Percentiles rank a stretch among this genome's conserved stretches.
Evolutionary conservation across 2,329 filamentous ascomycete species (phyloP).

Genomic region (Sarocladium kiliense): DNA sequence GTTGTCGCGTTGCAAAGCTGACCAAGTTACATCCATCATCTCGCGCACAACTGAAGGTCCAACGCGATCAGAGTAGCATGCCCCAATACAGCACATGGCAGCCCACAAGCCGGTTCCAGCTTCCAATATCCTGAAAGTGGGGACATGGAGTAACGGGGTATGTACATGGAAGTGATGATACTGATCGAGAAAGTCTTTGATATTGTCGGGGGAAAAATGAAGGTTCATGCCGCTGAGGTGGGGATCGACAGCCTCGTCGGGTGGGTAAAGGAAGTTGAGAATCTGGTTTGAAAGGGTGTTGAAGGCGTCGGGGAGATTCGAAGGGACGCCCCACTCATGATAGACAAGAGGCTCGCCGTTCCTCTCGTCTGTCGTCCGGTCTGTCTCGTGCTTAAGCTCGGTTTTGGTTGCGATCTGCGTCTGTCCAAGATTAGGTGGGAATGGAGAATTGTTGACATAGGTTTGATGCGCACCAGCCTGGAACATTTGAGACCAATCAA

Average conservation of each 20-base stretch:
- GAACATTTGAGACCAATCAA: conserved; percentile 78
- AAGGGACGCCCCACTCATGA: conserved; percentile 43
- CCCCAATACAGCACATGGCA: conserved; percentile 67
- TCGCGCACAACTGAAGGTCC: conserved; percentile 57
- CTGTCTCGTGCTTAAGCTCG: conserved; percentile 54
- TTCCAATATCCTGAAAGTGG: conserved; percentile 63
- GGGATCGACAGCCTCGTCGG: conserved; percentile 40
- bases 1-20: conserved; percentile 53
- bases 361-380: conserved; percentile 43
- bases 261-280: conserved; percentile 51
- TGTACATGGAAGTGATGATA: conserved; percentile 71
- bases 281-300: conserved; percentile 51
- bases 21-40: conserved; percentile 60
- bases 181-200: conserved; percentile 65
- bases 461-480: conserved; percentile 64
- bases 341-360: conserved; percentile 41
- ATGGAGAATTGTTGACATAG: conserved; percentile 54
- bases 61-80: conserved; percentile 65
- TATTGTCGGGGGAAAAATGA: conserved; percentile 62
- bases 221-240: conserved; percentile 52
- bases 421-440: conserved; percentile 61
- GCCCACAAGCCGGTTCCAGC: conserved; percentile 63
- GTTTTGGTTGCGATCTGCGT: conserved; percentile 65
- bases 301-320: conserved; percentile 44
- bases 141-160: conserved; percentile 67